Evolutionary conservation across 495 filamentous ascomycete species (phyloP).

Genomic region (Viridothelium virens): DNA sequence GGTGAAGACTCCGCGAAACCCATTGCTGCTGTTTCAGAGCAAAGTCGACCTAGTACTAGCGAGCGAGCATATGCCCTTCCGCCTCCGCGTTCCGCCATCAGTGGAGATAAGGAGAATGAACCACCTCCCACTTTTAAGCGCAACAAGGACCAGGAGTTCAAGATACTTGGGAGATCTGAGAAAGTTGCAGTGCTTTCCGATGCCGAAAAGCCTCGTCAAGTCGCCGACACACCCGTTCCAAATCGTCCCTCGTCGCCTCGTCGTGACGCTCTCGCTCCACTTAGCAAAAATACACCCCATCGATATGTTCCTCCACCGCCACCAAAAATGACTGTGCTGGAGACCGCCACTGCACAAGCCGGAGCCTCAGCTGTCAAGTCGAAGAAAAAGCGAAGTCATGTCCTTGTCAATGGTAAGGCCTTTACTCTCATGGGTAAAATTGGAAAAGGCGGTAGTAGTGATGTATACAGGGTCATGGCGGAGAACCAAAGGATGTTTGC

Average conservation of each 20-base stretch:
- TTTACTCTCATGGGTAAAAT: constrained; percentile 85
- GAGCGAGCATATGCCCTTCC: constrained; percentile 15
- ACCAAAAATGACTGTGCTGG: constrained; percentile 89
- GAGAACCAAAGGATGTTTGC: constrained; percentile 94
- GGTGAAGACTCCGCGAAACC: neutral
- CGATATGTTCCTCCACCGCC: constrained; percentile 60
- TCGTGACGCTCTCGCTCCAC: constrained; percentile 59
- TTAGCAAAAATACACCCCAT: constrained; percentile 68
- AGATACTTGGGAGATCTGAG: constrained; percentile 48
- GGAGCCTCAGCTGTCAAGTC: constrained; percentile 66
- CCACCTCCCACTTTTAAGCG: constrained; percentile 67
- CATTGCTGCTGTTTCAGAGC: neutral
- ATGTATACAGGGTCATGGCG: constrained; percentile 94
- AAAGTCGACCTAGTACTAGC: neutral
- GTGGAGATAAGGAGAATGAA: constrained; percentile 70
- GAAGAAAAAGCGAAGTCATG: constrained; percentile 65
- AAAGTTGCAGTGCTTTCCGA: constrained; percentile 43
- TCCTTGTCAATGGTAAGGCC: constrained; percentile 82
- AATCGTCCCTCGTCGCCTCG: constrained; percentile 30
- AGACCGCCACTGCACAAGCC: constrained; percentile 78
- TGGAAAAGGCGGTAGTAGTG: constrained; percentile 82
- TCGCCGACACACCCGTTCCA: constrained; percentile 24
- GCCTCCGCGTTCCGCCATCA: constrained; percentile 15
- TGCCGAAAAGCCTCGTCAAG: constrained; percentile 20
- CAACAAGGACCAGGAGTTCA: constrained; percentile 51